phyloP scores from a whole-genome alignment of 805 yeast species.

The Wickerhamiella sorbophila region DNA sequence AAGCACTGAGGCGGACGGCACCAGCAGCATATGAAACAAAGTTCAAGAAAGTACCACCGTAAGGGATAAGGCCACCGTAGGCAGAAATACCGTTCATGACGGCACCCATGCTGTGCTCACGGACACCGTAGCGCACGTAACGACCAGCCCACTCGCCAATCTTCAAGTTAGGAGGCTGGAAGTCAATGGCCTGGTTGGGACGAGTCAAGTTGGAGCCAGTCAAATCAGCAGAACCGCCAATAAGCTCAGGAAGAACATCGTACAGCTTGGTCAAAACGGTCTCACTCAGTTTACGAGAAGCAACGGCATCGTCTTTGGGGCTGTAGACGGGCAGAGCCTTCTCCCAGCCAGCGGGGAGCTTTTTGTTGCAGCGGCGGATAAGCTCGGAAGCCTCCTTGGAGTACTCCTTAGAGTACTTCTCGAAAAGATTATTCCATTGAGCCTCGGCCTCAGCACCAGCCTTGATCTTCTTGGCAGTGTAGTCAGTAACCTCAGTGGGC shows the following conservation, averaged over 20 bases:
- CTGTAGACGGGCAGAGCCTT: constrained; percentile 64
- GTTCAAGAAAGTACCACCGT: constrained; percentile 97
- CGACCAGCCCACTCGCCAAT: constrained; percentile 84
- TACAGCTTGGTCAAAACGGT: constrained; percentile 49
- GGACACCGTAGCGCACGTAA: constrained; percentile 93
- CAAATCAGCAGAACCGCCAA: constrained; percentile 98
- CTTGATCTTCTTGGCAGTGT: constrained; percentile 40
- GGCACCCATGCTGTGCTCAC: constrained; percentile 99
- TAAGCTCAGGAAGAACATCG: constrained; percentile 63
- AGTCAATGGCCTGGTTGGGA: constrained; percentile 69
- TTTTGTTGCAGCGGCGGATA: constrained; percentile 57
- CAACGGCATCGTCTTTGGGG: constrained; percentile 66
- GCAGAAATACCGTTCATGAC: constrained; percentile 95
- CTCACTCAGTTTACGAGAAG: constrained; percentile 91
- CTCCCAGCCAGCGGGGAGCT: constrained; percentile 77
- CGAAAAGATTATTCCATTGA: constrained; percentile 59
- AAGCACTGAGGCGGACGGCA: constrained; percentile 37
- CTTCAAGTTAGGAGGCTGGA: constrained; percentile 74
- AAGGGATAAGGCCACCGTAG: constrained; percentile 69
- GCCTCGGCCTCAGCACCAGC: constrained; percentile 53
- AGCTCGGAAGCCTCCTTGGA: constrained; percentile 71
- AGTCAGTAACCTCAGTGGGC: constrained; percentile 69
- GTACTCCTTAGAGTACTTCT: constrained; percentile 48
- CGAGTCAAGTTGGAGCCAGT: constrained; percentile 94
- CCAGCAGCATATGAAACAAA: constrained; percentile 52